Evolutionary conservation across 192 early-diverging fungal genomes (phyloP).

Genomic region (Ambispora gerdemannii): DNA sequence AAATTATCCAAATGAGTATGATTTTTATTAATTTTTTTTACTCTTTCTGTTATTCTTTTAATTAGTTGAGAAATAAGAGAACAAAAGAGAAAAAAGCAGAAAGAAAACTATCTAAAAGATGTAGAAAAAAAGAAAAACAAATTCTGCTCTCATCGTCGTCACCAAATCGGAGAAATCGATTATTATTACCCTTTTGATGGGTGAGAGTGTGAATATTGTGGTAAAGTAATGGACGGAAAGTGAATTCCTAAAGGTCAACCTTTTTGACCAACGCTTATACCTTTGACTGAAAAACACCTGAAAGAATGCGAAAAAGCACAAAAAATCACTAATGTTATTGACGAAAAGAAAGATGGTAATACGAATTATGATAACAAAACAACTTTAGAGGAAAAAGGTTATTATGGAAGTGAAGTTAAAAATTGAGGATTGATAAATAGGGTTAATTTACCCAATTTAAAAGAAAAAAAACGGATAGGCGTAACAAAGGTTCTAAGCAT

Average conservation of each 20-base stretch:
- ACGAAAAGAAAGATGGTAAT: not conserved
- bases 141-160: not conserved
- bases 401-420: not conserved
- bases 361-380: not conserved
- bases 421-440: not conserved
- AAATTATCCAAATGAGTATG: no score
- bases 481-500: not conserved
- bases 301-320: not conserved
- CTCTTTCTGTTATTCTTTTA: not conserved
- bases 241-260: not conserved
- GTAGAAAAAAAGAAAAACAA: not conserved
- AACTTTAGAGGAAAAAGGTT: not conserved
- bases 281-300: not conserved
- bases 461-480: not conserved
- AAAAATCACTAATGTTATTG: not conserved
- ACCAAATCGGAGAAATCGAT: not conserved
- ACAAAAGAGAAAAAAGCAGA: no score
- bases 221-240: not conserved
- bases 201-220: not conserved
- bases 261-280: not conserved
- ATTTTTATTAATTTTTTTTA: not conserved
- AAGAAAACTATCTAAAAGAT: no score
- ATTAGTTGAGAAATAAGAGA: not conserved
- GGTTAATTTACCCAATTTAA: not conserved
- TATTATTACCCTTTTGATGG: not conserved